A percentile compares a stretch with the other conserved stretches of the same genome.
phyloP scores from a whole-genome alignment of 179 eudicot genomes.

The Spinacia oleracea region DNA sequence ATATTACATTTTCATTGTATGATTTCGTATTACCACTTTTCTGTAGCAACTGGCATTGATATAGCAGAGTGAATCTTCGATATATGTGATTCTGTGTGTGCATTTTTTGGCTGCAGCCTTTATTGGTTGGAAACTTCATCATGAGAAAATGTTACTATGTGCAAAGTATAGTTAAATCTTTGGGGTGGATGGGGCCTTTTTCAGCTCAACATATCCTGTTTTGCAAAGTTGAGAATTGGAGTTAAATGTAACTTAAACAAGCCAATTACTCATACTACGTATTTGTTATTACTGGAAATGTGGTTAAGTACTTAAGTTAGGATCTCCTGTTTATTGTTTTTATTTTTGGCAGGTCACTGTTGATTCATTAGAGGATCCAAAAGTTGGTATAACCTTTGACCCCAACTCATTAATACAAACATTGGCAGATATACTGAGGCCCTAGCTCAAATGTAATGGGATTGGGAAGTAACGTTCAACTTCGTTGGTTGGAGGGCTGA shows the following conservation, averaged over 20 bases:
- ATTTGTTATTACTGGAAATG: background rate
- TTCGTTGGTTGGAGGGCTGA: background rate
- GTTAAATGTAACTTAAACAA: background rate
- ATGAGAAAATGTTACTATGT: background rate
- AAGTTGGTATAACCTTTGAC: constrained; percentile 70
- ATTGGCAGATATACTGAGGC: constrained; percentile 52
- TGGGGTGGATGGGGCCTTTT: background rate
- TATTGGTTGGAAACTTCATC: background rate
- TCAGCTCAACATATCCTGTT: background rate
- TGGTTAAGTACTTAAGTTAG: background rate
- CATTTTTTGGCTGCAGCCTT: no score
- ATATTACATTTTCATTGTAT: background rate
- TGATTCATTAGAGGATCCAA: constrained; percentile 67
- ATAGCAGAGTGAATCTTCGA: background rate
- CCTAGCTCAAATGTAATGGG: constrained; percentile 12
- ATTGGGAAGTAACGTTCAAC: constrained; percentile 11
- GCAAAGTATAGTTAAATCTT: background rate
- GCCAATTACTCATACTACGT: background rate
- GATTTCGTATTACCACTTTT: background rate
- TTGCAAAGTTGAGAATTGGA: background rate
- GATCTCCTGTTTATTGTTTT: constrained; percentile 5
- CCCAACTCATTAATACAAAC: constrained; percentile 73
- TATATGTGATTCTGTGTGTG: no score
- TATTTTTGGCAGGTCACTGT: constrained; percentile 59
- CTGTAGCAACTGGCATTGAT: background rate